Base-by-base conservation (phyloP, 2,329 filamentous ascomycete species). In the Penicillium fuscoglaucum region DNA sequence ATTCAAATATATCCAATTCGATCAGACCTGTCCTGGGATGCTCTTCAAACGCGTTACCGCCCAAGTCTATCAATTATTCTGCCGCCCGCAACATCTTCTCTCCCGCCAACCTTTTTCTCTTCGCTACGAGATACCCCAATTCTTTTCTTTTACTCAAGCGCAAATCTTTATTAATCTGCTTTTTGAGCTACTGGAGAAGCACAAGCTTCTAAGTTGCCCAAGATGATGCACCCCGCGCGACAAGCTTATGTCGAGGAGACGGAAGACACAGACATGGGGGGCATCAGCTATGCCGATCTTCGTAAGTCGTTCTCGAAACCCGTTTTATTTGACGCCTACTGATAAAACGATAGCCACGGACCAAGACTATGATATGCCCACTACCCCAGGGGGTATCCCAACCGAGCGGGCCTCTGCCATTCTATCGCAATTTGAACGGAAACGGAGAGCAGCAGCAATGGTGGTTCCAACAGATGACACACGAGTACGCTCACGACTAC, bases 381-480 rank as follows among this genome's bases (percentile, higher is more conserved):
- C 86, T 33, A 80, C 80, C 3, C 78, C 81, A 3, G 82, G 84
- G 21, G 90, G 90, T 47, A 87, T 89, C 46, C 85, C 88, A 8
- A 85, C 90, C 5, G 90, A 95, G 72, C 91, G 91, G 73, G 91
- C 91, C 3, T 93, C 91, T 3, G 91, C 90, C 15, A 87, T 97
- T 55, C 80, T 96, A 21, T 88, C 86, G 35, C 93, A 98, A 73
- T 95, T 99, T 75, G 90, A 92, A 69, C 90, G 93, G 61, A 97
- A 96, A 77, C 87, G 92, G 70, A 85, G 91, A 70, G 93, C 92
- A 12, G 92, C 92, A 19, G 89, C 90, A 12, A 90, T 98, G 67
- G 89, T 90, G 13, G 95, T 99, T 4, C 95, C 93, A 0, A 99
- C 96, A 55, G 93, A 97, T 73, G 95, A 99, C 80, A 87, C 84